A percentile compares a stretch with the other conserved stretches of the same genome.
phyloP scores from a whole-genome alignment of 345 rosid species.

The Brassica juncea region DNA sequence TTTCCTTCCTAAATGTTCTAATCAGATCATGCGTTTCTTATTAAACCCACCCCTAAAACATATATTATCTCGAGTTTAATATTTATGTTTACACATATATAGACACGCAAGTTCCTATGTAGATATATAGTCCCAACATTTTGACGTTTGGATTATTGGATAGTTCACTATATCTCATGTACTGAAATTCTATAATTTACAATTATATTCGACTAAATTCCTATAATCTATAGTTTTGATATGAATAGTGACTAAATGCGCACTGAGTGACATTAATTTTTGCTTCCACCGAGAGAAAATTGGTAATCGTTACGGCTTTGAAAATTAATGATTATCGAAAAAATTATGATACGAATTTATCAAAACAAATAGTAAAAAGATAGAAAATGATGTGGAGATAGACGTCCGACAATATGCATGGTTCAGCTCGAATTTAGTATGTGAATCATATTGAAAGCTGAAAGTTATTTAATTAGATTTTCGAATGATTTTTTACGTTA shows the following conservation, averaged over 20 bases:
- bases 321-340: not conserved
- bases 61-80: conserved; percentile 5
- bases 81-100: conserved; percentile 21
- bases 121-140: conserved; percentile 11
- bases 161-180: not conserved
- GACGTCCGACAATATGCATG: conserved; percentile 24
- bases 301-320: not conserved
- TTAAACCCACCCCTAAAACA: not conserved
- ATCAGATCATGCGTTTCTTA: conserved; percentile 1
- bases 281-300: not conserved
- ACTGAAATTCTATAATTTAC: not conserved
- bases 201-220: not conserved
- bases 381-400: conserved; percentile 18
- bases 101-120: conserved; percentile 17
- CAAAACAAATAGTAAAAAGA: not conserved
- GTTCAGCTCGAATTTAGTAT: conserved; percentile 32
- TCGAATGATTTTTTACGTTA: conserved; percentile 7
- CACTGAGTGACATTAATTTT: not conserved
- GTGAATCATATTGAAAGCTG: conserved; percentile 30
- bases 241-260: not conserved
- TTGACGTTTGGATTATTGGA: not conserved
- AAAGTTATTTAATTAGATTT: conserved; percentile 23
- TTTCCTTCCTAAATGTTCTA: not conserved
- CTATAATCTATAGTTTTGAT: not conserved
- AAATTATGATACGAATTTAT: not conserved